Evolutionary conservation across 805 yeast species (phyloP).

Genomic region (Groenewaldozyma tartarivorans): DNA sequence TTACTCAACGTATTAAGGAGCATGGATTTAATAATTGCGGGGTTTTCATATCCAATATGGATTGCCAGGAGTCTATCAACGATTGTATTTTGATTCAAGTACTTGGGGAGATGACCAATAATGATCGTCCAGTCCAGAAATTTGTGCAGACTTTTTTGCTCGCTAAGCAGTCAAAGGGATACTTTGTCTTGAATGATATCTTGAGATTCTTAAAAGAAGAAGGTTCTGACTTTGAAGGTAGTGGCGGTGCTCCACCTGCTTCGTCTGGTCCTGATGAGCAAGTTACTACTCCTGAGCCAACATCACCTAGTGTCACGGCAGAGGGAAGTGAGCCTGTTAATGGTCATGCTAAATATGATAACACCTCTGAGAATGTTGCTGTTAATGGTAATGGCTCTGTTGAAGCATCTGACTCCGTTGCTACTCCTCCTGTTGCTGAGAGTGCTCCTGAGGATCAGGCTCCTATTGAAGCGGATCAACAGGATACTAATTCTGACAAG

Average conservation of each 20-base stretch:
- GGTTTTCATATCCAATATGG: constrained; percentile 30
- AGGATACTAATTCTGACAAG: background rate
- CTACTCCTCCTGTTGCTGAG: constrained; percentile 5
- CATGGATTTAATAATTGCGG: constrained; percentile 26
- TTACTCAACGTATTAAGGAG: constrained; percentile 23
- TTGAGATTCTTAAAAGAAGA: constrained; percentile 29
- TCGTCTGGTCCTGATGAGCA: constrained; percentile 3
- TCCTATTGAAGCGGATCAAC: background rate
- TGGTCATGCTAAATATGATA: constrained; percentile 2
- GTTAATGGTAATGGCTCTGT: constrained; percentile 6
- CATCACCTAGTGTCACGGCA: constrained; percentile 4
- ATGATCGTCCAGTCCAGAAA: constrained; percentile 26
- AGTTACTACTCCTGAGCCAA: no score
- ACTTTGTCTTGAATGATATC: constrained; percentile 30
- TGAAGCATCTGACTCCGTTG: constrained; percentile 4
- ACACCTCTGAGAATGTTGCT: constrained; percentile 1
- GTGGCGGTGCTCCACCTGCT: constrained; percentile 2
- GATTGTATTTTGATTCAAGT: constrained; percentile 31
- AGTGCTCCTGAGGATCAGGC: constrained; percentile 2
- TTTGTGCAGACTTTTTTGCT: constrained; percentile 33
- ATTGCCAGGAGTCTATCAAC: constrained; percentile 26
- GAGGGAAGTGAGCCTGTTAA: constrained; percentile 3
- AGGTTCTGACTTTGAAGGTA: constrained; percentile 18
- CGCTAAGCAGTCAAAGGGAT: constrained; percentile 24
- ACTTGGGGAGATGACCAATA: constrained; percentile 31